A percentile compares a stretch with the other conserved stretches of the same genome.
Conservation (phyloP, 495 filamentous ascomycete genomes). For the Pyrenula massariospora region DNA sequence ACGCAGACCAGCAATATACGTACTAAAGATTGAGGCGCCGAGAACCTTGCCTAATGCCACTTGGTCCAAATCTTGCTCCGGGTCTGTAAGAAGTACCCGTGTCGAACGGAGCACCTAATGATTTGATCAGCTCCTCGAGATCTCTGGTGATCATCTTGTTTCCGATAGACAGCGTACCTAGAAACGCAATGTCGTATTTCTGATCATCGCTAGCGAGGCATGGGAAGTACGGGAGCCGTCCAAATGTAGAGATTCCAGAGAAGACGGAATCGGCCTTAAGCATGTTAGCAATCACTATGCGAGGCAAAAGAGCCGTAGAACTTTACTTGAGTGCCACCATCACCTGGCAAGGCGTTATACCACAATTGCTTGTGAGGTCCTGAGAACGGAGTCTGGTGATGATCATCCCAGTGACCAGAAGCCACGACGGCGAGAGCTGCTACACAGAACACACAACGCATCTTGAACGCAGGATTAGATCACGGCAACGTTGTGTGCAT, state of each 20-base stretch:
- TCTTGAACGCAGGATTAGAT: not conserved
- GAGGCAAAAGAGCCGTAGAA: not conserved
- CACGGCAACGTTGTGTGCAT: too few relatives aligned
- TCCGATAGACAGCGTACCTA: conserved; percentile 32
- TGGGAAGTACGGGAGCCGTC: conserved; percentile 63
- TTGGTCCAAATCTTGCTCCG: conserved; percentile 74
- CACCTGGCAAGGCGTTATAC: conserved; percentile 56
- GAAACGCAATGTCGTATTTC: conserved; percentile 72
- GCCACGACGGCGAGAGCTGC: not conserved
- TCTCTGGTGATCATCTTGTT: not conserved
- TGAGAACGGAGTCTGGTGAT: conserved; percentile 37
- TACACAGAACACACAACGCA: conserved; percentile 1
- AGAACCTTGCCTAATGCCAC: conserved; percentile 70
- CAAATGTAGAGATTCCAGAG: conserved; percentile 66
- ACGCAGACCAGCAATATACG: conserved; percentile 11
- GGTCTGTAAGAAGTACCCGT: conserved; percentile 68
- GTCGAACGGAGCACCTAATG: conserved; percentile 46
- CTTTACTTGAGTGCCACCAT: conserved; percentile 54
- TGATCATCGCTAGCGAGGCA: conserved; percentile 60
- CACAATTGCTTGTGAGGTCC: conserved; percentile 48
- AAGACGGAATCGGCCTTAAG: conserved; percentile 67
- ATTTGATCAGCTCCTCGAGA: not conserved
- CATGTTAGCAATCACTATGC: not conserved
- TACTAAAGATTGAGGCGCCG: conserved; percentile 59
- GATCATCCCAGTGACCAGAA: not conserved